phyloP scores from a whole-genome alignment of 352 stramenopile species.

The Pythium aristosporum region DNA sequence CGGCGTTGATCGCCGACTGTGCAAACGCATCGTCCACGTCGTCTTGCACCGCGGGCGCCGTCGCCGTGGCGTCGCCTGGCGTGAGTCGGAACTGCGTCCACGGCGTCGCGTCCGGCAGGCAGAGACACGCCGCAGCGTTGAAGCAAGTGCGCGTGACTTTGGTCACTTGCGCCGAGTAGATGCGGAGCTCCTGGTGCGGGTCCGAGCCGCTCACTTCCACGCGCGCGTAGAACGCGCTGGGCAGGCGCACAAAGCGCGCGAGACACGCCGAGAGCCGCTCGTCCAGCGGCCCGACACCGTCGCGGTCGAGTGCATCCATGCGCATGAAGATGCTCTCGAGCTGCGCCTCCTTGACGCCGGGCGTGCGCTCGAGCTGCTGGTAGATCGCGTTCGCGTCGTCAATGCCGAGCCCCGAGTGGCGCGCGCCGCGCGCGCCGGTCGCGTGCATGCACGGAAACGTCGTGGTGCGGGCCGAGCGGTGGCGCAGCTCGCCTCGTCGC shows the following conservation, averaged over 20 bases:
- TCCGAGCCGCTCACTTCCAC: slow-evolving; percentile 60
- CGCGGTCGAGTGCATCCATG: slow-evolving; percentile 63
- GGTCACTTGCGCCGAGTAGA: slow-evolving; percentile 7
- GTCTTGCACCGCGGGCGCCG: neutral
- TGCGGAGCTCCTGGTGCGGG: slow-evolving; percentile 49
- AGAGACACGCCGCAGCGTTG: slow-evolving; percentile 40
- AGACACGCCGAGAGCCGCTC: slow-evolving; percentile 47
- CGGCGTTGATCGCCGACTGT: slow-evolving; percentile 17
- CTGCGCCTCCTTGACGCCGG: slow-evolving; percentile 36
- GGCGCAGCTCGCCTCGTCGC: slow-evolving; percentile 69
- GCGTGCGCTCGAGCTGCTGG: slow-evolving; percentile 37
- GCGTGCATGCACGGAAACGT: slow-evolving; percentile 55
- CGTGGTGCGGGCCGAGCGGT: slow-evolving; percentile 37
- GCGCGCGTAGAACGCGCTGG: slow-evolving; percentile 45
- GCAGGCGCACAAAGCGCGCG: slow-evolving; percentile 31
- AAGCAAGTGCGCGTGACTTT: slow-evolving; percentile 46
- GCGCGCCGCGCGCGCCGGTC: slow-evolving; percentile 58
- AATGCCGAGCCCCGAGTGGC: slow-evolving; percentile 68
- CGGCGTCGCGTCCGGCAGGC: slow-evolving; percentile 43
- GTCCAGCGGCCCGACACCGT: slow-evolving; percentile 55
- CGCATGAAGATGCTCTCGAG: slow-evolving; percentile 51
- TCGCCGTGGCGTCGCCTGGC: slow-evolving; percentile 9
- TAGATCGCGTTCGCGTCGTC: slow-evolving; percentile 74
- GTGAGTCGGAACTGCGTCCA: slow-evolving; percentile 55
- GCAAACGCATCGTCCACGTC: slow-evolving; percentile 13